Conservation (phyloP, 768 basidiomycete genomes). For the Tulasnella calospora region DNA sequence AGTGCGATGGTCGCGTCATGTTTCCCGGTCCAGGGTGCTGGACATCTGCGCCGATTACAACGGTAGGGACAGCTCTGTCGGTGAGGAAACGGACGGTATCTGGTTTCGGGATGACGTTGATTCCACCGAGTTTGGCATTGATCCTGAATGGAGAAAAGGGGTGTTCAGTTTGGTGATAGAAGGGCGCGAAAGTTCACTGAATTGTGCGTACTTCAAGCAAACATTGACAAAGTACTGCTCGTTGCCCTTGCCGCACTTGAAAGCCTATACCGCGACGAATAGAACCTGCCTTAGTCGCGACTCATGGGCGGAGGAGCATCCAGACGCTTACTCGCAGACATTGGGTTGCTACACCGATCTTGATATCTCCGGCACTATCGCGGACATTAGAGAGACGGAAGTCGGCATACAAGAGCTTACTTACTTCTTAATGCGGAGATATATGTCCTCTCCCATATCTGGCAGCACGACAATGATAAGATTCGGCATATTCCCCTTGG, state of each 20-base stretch:
- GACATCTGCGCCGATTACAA: constrained; percentile 56
- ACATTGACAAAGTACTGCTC: constrained; percentile 75
- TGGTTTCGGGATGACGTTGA: constrained; percentile 72
- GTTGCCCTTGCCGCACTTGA: constrained; percentile 39
- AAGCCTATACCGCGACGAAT: background rate
- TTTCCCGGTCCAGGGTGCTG: constrained; percentile 71
- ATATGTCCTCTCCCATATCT: constrained; percentile 63
- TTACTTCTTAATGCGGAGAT: constrained; percentile 73
- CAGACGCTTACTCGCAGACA: constrained; percentile 49
- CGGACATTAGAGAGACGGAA: background rate
- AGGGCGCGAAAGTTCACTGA: background rate
- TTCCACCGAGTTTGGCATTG: constrained; percentile 82
- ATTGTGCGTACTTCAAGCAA: constrained; percentile 57
- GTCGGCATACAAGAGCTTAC: constrained; percentile 31
- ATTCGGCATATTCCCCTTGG: constrained; percentile 44
- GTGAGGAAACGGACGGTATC: constrained; percentile 59
- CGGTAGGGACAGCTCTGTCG: constrained; percentile 67
- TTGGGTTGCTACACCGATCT: constrained; percentile 72
- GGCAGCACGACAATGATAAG: constrained; percentile 67
- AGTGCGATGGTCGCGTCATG: constrained; percentile 63
- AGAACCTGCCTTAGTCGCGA: background rate
- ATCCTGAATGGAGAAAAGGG: constrained; percentile 35
- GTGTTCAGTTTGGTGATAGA: background rate
- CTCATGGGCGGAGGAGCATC: background rate
- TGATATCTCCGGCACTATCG: constrained; percentile 65